phyloP scores from a whole-genome alignment of 129 eudicot species.

The Mikania micrantha region DNA sequence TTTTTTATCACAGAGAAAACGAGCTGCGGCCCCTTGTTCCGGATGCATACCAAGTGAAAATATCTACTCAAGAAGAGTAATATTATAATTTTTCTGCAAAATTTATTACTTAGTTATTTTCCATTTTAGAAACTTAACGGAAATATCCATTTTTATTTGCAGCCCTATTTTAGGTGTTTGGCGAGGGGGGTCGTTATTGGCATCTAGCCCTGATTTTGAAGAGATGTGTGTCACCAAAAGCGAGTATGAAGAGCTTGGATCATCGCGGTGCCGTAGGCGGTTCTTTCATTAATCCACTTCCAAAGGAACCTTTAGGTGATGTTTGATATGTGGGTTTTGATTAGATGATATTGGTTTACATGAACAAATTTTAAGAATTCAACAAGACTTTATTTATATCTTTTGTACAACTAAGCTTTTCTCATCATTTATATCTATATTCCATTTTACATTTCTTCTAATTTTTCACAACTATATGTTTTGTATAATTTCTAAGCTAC shows the following conservation, averaged over 20 bases:
- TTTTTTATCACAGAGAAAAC: constrained; percentile 64
- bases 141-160: constrained; percentile 18
- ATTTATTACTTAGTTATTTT: background rate
- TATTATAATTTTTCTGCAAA: background rate
- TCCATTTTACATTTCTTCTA: too few relatives aligned
- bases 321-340: background rate
- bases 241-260: constrained; percentile 93
- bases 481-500: too few relatives aligned
- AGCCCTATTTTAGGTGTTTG: constrained; percentile 95
- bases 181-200: constrained; percentile 98
- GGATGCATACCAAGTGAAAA: constrained; percentile 74
- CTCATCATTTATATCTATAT: too few relatives aligned
- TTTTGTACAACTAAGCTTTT: too few relatives aligned
- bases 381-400: too few relatives aligned
- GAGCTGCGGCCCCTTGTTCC: constrained; percentile 98
- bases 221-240: constrained; percentile 89
- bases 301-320: constrained; percentile 1
- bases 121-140: constrained; percentile 1
- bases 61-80: constrained; percentile 94
- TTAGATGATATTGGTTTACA: background rate
- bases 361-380: constrained; percentile 3
- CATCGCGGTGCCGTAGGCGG: constrained; percentile 79
- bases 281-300: constrained; percentile 63
- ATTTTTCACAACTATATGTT: too few relatives aligned
- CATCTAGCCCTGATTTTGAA: constrained; percentile 97